phyloP scores from a whole-genome alignment of 2,329 filamentous ascomycete genomes.

The Juglanconis juglandina region DNA sequence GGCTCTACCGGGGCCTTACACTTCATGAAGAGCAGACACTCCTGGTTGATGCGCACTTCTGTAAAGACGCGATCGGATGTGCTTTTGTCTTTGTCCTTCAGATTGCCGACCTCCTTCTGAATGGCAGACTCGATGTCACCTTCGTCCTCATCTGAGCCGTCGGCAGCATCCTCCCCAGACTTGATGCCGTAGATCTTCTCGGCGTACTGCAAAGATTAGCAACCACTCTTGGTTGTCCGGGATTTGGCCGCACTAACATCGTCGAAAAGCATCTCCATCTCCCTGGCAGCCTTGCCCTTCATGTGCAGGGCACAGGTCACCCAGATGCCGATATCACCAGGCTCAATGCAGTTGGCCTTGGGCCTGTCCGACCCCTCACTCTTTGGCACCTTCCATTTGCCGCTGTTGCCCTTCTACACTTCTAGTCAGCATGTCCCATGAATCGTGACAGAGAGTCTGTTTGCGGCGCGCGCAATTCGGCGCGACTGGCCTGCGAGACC shows the following conservation, averaged over 20 bases:
- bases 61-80: conserved; percentile 48
- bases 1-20: conserved; percentile 55
- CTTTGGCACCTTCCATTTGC: conserved; percentile 61
- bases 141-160: conserved; percentile 40
- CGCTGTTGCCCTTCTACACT: conserved; percentile 47
- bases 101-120: conserved; percentile 63
- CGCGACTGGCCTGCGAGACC: too few species aligned
- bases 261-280: conserved; percentile 64
- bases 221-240: neutral
- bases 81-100: conserved; percentile 45
- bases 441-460: too few species aligned
- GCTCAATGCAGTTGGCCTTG: conserved; percentile 50
- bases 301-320: conserved; percentile 71
- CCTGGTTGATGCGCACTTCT: conserved; percentile 52
- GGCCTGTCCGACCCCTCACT: conserved; percentile 43
- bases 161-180: conserved; percentile 31
- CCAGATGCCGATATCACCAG: conserved; percentile 73
- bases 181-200: conserved; percentile 56
- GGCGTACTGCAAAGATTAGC: conserved; percentile 52
- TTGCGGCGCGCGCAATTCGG: neutral
- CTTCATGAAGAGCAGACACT: conserved; percentile 62
- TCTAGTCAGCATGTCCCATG: neutral
- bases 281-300: conserved; percentile 65
- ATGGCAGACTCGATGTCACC: conserved; percentile 73
- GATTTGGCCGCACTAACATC: conserved; percentile 45